A percentile compares a stretch with the other conserved stretches of the same genome.
phyloP scores from a whole-genome alignment of 805 yeast genomes.

The Candida maesae region DNA sequence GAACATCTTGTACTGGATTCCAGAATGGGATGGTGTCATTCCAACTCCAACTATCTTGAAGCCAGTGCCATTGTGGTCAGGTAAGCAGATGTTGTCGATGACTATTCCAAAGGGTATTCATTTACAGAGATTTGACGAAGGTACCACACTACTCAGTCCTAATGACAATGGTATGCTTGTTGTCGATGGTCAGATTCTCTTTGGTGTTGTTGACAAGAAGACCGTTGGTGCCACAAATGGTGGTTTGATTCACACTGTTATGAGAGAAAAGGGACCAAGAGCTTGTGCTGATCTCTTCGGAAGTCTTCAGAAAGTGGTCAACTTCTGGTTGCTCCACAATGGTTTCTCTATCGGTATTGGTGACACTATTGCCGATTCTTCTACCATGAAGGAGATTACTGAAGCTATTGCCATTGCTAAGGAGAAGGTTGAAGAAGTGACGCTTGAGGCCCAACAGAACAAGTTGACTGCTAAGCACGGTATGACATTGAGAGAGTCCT shows the following conservation, averaged over 20 bases:
- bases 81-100: constrained; percentile 89
- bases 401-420: constrained; percentile 92
- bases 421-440: constrained; percentile 89
- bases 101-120: constrained; percentile 96
- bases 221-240: constrained; percentile 99
- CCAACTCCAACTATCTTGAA: constrained; percentile 93
- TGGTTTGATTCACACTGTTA: constrained; percentile 94
- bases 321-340: constrained; percentile 92
- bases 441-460: constrained; percentile 87
- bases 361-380: constrained; percentile 98
- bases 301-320: constrained; percentile 90
- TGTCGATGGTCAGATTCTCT: constrained; percentile 92
- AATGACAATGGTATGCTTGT: constrained; percentile 95
- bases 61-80: constrained; percentile 97
- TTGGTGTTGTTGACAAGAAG: constrained; percentile 97
- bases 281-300: constrained; percentile 89
- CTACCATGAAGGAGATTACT: constrained; percentile 91
- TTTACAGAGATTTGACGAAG: constrained; percentile 89
- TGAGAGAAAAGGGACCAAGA: constrained; percentile 95
- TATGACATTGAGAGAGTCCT: constrained; percentile 98
- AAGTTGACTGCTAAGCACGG: constrained; percentile 94
- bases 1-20: constrained; percentile 97
- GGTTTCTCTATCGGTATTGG: constrained; percentile 99
- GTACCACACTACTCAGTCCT: constrained; percentile 76
- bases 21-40: constrained; percentile 97